These are phyloP conservation scores for Phycomyces blakesleeanus DNA, from an alignment of 192 early-diverging fungal species.

Conservation along the genomic window DNA sequence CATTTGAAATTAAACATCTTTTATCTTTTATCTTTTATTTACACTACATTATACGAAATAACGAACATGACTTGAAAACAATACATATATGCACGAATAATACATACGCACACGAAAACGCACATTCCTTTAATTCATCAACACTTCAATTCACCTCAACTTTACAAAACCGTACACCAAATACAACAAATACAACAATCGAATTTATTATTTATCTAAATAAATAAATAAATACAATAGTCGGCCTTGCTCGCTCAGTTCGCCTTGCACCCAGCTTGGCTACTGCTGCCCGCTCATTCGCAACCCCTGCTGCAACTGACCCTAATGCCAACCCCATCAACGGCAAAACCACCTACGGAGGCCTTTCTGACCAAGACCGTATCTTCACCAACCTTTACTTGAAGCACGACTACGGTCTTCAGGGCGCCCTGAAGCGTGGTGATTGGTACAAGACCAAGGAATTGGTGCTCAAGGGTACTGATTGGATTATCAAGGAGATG, in stretches of 20 bases:
- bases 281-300: slow-evolving; percentile 32
- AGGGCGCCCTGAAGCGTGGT: slow-evolving; percentile 90
- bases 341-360: slow-evolving; percentile 53
- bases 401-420: slow-evolving; percentile 84
- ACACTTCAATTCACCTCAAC: too few relatives aligned
- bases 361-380: slow-evolving; percentile 86
- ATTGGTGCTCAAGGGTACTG: slow-evolving; percentile 90
- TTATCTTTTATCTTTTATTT: too few relatives aligned
- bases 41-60: too few relatives aligned
- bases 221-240: too few relatives aligned
- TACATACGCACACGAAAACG: too few relatives aligned
- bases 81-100: too few relatives aligned
- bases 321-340: slow-evolving; percentile 43
- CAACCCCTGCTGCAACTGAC: slow-evolving; percentile 37
- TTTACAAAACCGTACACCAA: too few relatives aligned
- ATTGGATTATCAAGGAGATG: slow-evolving; percentile 98
- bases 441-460: slow-evolving; percentile 99
- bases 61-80: too few relatives aligned
- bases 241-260: background rate
- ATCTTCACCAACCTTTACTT: slow-evolving; percentile 98
- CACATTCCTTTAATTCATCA: too few relatives aligned
- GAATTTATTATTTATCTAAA: too few relatives aligned
- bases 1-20: too few relatives aligned
- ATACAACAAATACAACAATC: too few relatives aligned
- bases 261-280: slow-evolving; percentile 20